A percentile compares a stretch with the other conserved stretches of the same genome.
Evolutionary conservation across 352 stramenopile genomes (phyloP).

Genomic region (Phytophthora boehmeriae): DNA sequence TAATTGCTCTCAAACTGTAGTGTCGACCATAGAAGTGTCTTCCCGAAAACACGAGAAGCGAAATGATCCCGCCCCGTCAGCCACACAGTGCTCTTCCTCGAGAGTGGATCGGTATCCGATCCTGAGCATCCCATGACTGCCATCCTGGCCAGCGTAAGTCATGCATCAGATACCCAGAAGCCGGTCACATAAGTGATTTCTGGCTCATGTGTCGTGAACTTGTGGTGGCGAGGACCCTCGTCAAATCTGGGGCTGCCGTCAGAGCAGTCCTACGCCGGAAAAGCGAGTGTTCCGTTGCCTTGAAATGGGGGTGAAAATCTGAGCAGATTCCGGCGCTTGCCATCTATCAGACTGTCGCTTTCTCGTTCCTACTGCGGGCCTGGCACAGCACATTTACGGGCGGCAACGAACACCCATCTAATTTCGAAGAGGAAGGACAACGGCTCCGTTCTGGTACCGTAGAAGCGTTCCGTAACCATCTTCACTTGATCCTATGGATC

Average conservation of each 20-base stretch:
- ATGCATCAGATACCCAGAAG: background rate
- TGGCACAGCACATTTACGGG: background rate
- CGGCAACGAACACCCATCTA: background rate
- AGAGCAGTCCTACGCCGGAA: too few relatives aligned
- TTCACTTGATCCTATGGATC: background rate
- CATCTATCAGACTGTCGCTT: too few relatives aligned
- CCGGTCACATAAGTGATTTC: background rate
- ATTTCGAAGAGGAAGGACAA: background rate
- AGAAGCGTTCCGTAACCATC: conserved; percentile 1
- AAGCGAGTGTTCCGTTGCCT: too few relatives aligned
- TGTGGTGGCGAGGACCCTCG: background rate
- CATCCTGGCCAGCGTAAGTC: background rate
- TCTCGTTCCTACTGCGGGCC: too few relatives aligned
- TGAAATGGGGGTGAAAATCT: too few relatives aligned
- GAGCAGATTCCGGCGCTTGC: too few relatives aligned
- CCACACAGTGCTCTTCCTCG: background rate
- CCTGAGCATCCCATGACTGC: background rate
- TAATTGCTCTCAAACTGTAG: background rate
- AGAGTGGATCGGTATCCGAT: background rate
- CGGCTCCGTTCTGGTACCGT: background rate
- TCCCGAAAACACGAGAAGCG: background rate
- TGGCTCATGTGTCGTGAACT: background rate
- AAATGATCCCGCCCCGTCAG: background rate
- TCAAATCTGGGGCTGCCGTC: too few relatives aligned
- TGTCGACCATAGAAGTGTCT: background rate